Percentiles rank a stretch among this genome's conserved stretches.
Conservation (phyloP, 805 yeast genomes). For the Kazachstania martiniae region DNA sequence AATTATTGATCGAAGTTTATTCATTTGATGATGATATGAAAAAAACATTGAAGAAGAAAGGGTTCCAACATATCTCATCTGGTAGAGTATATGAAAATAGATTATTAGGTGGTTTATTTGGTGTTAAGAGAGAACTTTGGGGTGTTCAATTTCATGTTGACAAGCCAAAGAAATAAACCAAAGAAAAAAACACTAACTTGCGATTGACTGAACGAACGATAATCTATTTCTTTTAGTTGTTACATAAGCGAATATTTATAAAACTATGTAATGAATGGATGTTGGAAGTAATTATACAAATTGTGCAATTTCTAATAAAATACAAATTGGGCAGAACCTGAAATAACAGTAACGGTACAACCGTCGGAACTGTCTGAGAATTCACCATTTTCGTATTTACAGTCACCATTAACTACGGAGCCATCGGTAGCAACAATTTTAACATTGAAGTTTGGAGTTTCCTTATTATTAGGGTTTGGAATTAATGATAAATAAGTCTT, state of each 20-base stretch:
- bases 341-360: conserved; percentile 60
- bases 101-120: conserved; percentile 23
- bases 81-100: conserved; percentile 20
- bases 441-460: conserved; percentile 61
- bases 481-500: conserved; percentile 77
- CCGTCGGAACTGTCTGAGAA: conserved; percentile 70
- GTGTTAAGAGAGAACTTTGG: conserved; percentile 25
- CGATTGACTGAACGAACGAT: too few relatives aligned
- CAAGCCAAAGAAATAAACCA: background rate
- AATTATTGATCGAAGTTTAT: conserved; percentile 37
- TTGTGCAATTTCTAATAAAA: conserved; percentile 28
- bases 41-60: conserved; percentile 30
- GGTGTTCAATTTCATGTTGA: conserved; percentile 30
- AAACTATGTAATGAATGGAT: background rate
- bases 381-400: conserved; percentile 69
- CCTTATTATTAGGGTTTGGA: conserved; percentile 85
- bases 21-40: conserved; percentile 39
- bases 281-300: background rate
- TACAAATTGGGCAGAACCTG: conserved; percentile 53
- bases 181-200: too few relatives aligned
- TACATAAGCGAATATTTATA: too few relatives aligned
- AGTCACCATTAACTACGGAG: conserved; percentile 55
- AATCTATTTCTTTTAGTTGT: too few relatives aligned
- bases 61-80: conserved; percentile 32
- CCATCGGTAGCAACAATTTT: conserved; percentile 66